Base-by-base conservation (phyloP, 1,139 yeast species). In the Hemisphaericaspora xylofermentans region DNA sequence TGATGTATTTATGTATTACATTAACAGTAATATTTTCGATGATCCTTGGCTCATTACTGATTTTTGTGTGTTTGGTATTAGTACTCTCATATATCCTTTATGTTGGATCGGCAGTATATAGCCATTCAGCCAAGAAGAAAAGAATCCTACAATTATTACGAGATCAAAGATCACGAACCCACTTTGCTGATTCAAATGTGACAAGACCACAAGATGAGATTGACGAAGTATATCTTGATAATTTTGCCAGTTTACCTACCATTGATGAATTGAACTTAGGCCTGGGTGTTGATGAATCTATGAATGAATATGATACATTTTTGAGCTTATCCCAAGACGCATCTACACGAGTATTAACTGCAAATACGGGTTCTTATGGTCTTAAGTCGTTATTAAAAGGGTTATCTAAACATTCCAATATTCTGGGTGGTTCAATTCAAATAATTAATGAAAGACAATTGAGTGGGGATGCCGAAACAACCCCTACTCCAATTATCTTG, bases 31-130 rank as follows among this genome's bases (percentile, higher is more conserved):
- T 71, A 13, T 46, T 63, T 4, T 64, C 76, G 17, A 57, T 82
- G 3, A 44, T 65, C 1, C 73, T 70, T 47, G 80, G 82, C 0
- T 52, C 59, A 4, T 57, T 87, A 14, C 65, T 70, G 12, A 49
- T 68, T 3, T 44, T 63, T 49, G 76, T 75, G 43, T 76, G 86
- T 47, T 42, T 71, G 1, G 51, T 70, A 4, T 66, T 86, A 62
- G 65, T 83, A 2, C 53, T 54, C 1, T 55, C 80, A 2, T 86
- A 86, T 53, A 44, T 72, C 0, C 39, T 61, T 1, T 86, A 85
- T 53, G 89, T 84, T 3, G 39, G 63, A 1, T 66, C 77, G 30
- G 71, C 68, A 6, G 52, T 71, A 10, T 51, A 58, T 17, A 49
- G 53, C 14, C 74, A 68, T 48, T 58, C 70, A 0, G 41, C 51